Base-by-base conservation (phyloP, 2,329 filamentous ascomycete genomes). In the Xylariomycetidae sp. region DNA sequence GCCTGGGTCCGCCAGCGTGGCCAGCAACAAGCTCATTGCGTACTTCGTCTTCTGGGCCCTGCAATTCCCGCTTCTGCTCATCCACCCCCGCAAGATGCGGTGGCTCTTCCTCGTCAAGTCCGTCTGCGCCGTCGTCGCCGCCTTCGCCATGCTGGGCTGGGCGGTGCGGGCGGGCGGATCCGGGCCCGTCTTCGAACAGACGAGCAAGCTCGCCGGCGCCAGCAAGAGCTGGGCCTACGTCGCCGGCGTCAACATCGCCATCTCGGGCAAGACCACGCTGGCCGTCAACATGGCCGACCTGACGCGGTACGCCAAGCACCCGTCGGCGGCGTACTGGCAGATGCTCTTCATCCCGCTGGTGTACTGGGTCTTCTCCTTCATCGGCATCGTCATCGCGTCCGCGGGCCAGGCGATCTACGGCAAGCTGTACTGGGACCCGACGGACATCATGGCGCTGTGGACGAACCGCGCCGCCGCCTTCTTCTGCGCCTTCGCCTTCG, bases 21-120 rank as follows among this genome's bases (percentile, higher is more conserved):
- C 65, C 8, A 69, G 66, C 4, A 65, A 70, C 40, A 64, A 64
- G n/a, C 66, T 74, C 61, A 49, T 72, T 15, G 61, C 59, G 10
- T 71, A 71, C 45, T 63, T 74, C 43, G 39, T 74, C 16, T 74
- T 72, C 50, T 72, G 68, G 67, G 46, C 63, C 0, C 46, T 69
- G 2, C 68, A 71, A 40, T 49, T 73, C 12, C 70, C 69, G 6
- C 57, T 73, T 30, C 47, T 74, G 20, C 56, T 67, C 36, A 72
- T 72, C 49, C 68, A 69, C 30, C 68, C 69, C 8, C 68, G 69
- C 35, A 64, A 62, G 33, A 54, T 73, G 20, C 53, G 62, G 15
- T 71, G 59, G 55, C 49, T 72, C 27, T 71, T 71, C 37, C 61
- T 69, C 6, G 49, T 59, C 44, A 65, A 64, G 52, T 49, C 53